Conservation (phyloP, 768 basidiomycete genomes). For the Lentinula sp. region DNA sequence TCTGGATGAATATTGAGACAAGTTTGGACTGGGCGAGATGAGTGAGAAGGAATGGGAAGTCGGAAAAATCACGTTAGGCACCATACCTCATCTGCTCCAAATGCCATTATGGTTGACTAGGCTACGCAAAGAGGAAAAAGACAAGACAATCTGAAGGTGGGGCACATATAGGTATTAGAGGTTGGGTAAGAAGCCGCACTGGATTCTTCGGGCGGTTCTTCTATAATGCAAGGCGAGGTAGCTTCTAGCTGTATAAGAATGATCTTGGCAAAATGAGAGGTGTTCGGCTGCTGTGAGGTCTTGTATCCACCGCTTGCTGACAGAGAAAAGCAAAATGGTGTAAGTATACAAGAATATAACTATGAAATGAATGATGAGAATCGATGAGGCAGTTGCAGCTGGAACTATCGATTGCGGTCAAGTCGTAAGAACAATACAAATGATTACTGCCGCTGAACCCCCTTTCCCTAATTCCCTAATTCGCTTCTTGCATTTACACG, state of each 20-base stretch:
- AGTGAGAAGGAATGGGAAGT: background rate
- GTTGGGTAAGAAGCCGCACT: background rate
- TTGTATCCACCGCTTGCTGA: background rate
- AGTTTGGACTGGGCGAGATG: slow-evolving; percentile 14
- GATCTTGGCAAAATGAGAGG: background rate
- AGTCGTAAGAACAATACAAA: background rate
- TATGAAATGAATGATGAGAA: background rate
- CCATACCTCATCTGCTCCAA: slow-evolving; percentile 8
- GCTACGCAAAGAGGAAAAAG: background rate
- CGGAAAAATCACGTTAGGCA: background rate
- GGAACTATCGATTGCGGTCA: background rate
- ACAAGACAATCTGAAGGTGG: background rate
- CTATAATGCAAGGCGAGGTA: background rate
- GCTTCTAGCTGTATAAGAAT: background rate
- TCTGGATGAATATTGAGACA: slow-evolving; percentile 21
- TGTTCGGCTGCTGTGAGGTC: background rate
- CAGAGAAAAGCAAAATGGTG: background rate
- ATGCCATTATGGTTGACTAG: background rate
- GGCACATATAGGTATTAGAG: background rate
- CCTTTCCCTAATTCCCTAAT: background rate
- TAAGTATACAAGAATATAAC: background rate
- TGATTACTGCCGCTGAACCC: background rate
- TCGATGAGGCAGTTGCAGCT: background rate
- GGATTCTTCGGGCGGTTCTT: background rate
- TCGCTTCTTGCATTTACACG: background rate